Percentiles rank a stretch among this genome's conserved stretches.
Conservation (phyloP, 352 stramenopile species). For the Phytophthora crassamura region DNA sequence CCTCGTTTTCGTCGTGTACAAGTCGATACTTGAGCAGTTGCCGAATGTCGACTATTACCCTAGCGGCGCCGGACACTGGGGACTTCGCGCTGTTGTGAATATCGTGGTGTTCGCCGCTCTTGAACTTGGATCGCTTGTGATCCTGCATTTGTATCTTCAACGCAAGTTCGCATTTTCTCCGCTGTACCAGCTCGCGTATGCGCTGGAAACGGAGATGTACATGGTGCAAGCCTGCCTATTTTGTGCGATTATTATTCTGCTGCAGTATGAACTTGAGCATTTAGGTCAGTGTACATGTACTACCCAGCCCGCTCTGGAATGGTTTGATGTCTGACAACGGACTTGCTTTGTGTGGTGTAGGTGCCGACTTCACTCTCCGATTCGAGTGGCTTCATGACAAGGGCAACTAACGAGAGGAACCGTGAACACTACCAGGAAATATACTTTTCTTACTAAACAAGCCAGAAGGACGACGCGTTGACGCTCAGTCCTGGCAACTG, state of each 20-base stretch:
- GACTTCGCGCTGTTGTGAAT: background rate
- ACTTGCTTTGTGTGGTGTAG: background rate
- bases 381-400: slow-evolving; percentile 15
- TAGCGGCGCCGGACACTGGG: background rate
- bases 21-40: slow-evolving; percentile 32
- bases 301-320: background rate
- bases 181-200: slow-evolving; percentile 43
- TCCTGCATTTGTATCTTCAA: slow-evolving; percentile 26
- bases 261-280: slow-evolving; percentile 26
- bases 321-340: background rate
- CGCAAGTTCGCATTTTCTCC: slow-evolving; percentile 37
- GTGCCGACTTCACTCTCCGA: slow-evolving; percentile 16
- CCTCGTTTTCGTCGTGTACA: slow-evolving; percentile 32
- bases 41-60: slow-evolving; percentile 36
- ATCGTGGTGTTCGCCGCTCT: slow-evolving; percentile 31
- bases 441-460: background rate
- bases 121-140: slow-evolving; percentile 39
- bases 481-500: slow-evolving; percentile 56
- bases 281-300: slow-evolving; percentile 7
- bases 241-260: background rate
- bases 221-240: slow-evolving; percentile 10
- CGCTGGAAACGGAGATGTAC: slow-evolving; percentile 39
- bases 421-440: no score
- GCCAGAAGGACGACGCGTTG: slow-evolving; percentile 72
- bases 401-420: no score